Percentiles rank a stretch among this genome's conserved stretches.
Evolutionary conservation across 1,284 basidiomycete species (phyloP).

Genomic region (Anthracocystis setariae): DNA sequence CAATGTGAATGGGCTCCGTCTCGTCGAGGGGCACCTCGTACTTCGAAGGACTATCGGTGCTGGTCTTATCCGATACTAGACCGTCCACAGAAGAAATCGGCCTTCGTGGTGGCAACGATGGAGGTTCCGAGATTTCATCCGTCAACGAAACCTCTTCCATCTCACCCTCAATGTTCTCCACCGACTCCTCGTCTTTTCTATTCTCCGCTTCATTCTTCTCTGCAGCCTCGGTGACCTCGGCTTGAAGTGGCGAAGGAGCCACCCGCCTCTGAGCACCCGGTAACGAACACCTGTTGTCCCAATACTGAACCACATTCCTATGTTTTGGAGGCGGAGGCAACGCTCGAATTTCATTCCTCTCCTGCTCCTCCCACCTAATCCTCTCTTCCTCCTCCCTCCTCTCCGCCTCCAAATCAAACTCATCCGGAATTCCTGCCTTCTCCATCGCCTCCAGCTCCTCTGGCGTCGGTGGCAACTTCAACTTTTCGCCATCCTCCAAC

Average conservation of each 20-base stretch:
- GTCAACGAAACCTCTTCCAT: neutral
- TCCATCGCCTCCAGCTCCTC: slow-evolving; percentile 65
- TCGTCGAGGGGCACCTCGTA: neutral
- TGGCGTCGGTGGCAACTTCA: slow-evolving; percentile 64
- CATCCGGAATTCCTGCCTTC: slow-evolving; percentile 62
- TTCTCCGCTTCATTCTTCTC: neutral
- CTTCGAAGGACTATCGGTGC: slow-evolving; percentile 1
- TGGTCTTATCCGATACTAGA: slow-evolving; percentile 11
- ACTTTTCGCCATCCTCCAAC: slow-evolving; percentile 59
- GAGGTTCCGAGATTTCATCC: neutral
- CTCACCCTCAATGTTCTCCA: neutral
- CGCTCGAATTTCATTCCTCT: slow-evolving; percentile 43
- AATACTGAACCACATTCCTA: slow-evolving; percentile 35
- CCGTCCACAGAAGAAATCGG: slow-evolving; percentile 1
- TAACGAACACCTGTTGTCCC: slow-evolving; percentile 10
- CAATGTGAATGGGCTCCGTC: neutral
- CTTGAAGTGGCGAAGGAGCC: slow-evolving; percentile 17
- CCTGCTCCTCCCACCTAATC: slow-evolving; percentile 14
- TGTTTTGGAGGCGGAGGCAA: slow-evolving; percentile 55
- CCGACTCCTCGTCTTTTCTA: neutral
- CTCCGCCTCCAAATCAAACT: slow-evolving; percentile 57
- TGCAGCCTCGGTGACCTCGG: neutral
- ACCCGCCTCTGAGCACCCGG: slow-evolving; percentile 25
- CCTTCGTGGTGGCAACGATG: neutral
- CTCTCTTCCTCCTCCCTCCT: slow-evolving; percentile 34